Base-by-base conservation (phyloP, 2,329 filamentous ascomycete species). In the Beauveria asiatica region DNA sequence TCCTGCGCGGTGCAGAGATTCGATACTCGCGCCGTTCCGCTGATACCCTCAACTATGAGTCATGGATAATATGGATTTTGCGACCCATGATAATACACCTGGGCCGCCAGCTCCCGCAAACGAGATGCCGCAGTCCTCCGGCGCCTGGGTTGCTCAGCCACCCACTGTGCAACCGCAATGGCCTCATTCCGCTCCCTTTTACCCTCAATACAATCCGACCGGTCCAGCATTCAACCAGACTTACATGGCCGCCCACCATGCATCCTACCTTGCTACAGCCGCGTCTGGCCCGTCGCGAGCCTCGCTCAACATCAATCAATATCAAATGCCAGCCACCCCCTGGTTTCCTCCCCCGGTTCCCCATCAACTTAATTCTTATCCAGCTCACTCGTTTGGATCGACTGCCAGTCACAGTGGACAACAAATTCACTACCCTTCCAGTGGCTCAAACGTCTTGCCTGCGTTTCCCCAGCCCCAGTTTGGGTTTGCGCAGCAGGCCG, bases 51-150 rank as follows among this genome's bases (percentile, higher is more conserved):
- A 51, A 58, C n/a, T 59, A 59, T 59, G 57, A 50, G 39, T 57
- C 50, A 67, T 73, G 67, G 71, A 73, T 54, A 66, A 67, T 41
- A 71, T 73, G 69, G 69, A 73, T 55, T 72, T 69, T 56, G 55
- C 67, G 54, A 66, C 70, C 67, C 70, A 70, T 49, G 61, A 63
- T 54, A 53, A 62, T 51, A 53, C 67, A 11, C 53, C 60, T 50
- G 52, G 60, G 46, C 46, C 57, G 21, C 42, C 59, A 9, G 49
- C 62, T 45, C 62, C 57, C 13, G 23, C 33, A n/a, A 56, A 60
- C 7, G 8, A 50, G 13, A 39, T 56, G 27, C 42, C 53, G 7
- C 53, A 42, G 30, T 13, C 53, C 17, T 48, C 27, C 17, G 25
- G 21, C 8, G 10, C 17, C 4, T 59, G 57, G 57, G 6, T 39